phyloP scores from a whole-genome alignment of 805 yeast genomes.

The Maudiozyma saulgeensis region DNA sequence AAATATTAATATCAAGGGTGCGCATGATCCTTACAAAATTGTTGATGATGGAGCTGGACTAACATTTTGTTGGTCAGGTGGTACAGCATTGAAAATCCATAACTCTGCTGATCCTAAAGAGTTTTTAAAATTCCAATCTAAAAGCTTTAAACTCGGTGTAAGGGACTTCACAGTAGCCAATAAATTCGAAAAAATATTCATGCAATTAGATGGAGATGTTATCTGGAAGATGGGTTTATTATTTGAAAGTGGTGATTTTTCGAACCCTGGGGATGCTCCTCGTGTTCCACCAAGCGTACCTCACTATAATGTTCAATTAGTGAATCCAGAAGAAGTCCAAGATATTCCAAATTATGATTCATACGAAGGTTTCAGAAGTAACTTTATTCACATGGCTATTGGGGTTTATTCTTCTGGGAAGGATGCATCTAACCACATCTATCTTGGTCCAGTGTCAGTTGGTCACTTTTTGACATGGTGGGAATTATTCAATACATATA shows the following conservation, averaged over 20 bases:
- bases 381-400: conserved; percentile 49
- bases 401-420: conserved; percentile 29
- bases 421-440: conserved; percentile 52
- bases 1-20: conserved; percentile 55
- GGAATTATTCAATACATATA: conserved; percentile 63
- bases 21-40: conserved; percentile 47
- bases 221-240: conserved; percentile 68
- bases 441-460: conserved; percentile 62
- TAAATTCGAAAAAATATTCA: conserved; percentile 37
- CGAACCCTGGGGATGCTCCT: conserved; percentile 30
- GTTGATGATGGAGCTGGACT: conserved; percentile 53
- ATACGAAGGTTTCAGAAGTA: conserved; percentile 49
- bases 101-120: conserved; percentile 41
- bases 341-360: conserved; percentile 45
- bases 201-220: conserved; percentile 59
- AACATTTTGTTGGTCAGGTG: conserved; percentile 54
- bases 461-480: conserved; percentile 74
- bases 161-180: conserved; percentile 33
- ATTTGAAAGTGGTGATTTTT: conserved; percentile 53
- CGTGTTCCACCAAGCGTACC: conserved; percentile 44
- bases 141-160: conserved; percentile 46
- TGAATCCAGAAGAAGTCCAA: conserved; percentile 42
- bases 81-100: conserved; percentile 42
- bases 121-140: conserved; percentile 44
- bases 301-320: conserved; percentile 55